Evolutionary conservation across 768 basidiomycete genomes (phyloP).

Genomic region (Mycena amicta): DNA sequence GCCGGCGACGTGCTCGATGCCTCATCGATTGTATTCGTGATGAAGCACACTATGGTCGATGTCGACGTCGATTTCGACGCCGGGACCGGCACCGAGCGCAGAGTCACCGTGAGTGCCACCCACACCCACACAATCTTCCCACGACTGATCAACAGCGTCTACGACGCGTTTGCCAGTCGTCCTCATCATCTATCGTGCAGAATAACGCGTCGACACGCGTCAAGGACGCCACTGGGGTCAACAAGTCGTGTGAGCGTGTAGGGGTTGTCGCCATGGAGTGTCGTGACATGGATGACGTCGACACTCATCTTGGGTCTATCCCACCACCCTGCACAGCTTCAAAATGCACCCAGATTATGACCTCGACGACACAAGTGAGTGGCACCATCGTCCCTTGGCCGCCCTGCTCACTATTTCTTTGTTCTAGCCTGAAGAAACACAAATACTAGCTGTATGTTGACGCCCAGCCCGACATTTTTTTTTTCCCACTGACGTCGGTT

Average conservation of each 20-base stretch:
- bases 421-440: background rate
- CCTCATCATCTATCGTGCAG: background rate
- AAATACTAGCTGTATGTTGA: background rate
- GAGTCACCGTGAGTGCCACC: background rate
- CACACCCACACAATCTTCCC: background rate
- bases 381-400: background rate
- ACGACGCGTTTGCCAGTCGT: background rate
- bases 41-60: background rate
- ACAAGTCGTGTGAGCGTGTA: background rate
- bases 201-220: background rate
- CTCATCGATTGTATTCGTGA: background rate
- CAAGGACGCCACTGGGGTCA: background rate
- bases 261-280: background rate
- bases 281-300: background rate
- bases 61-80: too few relatives aligned
- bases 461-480: background rate
- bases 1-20: background rate
- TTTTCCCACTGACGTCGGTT: slow-evolving; percentile 3
- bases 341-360: background rate
- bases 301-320: background rate
- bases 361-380: background rate
- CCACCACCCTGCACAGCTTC: background rate
- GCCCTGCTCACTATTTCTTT: background rate
- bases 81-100: background rate
- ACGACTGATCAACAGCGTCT: background rate